Percentiles rank a stretch among this genome's conserved stretches.
phyloP scores from a whole-genome alignment of 2,329 filamentous ascomycete species.

The Alternaria ventricosa region DNA sequence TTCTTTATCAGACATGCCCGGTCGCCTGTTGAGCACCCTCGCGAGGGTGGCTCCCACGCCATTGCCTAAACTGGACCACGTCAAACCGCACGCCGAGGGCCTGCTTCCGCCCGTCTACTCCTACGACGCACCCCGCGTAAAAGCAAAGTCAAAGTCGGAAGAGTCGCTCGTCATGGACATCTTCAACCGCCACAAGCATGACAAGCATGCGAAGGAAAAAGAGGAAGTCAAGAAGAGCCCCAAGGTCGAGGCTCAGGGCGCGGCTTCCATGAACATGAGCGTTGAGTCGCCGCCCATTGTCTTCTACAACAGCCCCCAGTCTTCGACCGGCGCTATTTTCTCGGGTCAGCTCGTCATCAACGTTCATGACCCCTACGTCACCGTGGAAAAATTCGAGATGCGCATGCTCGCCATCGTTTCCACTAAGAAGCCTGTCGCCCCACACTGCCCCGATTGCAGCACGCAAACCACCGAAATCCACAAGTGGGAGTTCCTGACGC shows the following conservation, averaged over 20 bases:
- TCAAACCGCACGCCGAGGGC: conserved; percentile 28
- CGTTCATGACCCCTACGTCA: conserved; percentile 70
- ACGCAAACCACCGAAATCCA: conserved; percentile 75
- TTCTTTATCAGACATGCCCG: conserved; percentile 42
- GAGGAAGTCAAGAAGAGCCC: conserved; percentile 43
- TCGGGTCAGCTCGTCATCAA: conserved; percentile 81
- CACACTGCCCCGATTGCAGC: conserved; percentile 79
- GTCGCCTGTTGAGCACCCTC: conserved; percentile 43
- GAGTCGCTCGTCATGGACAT: conserved; percentile 49
- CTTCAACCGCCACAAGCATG: conserved; percentile 47
- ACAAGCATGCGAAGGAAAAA: conserved; percentile 27
- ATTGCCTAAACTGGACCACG: conserved; percentile 36
- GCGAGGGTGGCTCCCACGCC: conserved; percentile 42
- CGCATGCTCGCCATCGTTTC: conserved; percentile 72
- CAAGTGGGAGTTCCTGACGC: conserved; percentile 73
- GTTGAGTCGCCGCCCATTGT: conserved; percentile 89
- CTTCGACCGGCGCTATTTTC: conserved; percentile 82
- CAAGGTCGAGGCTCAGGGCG: conserved; percentile 47
- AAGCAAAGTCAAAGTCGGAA: conserved; percentile 37
- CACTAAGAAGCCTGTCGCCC: conserved; percentile 81
- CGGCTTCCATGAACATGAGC: conserved; percentile 63
- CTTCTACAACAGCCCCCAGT: conserved; percentile 76
- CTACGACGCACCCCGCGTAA: conserved; percentile 37
- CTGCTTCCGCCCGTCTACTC: conserved; percentile 46
- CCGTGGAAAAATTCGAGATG: conserved; percentile 74